Conservation (phyloP, 148 eudicot species). For the Dianthus caryophyllus region DNA sequence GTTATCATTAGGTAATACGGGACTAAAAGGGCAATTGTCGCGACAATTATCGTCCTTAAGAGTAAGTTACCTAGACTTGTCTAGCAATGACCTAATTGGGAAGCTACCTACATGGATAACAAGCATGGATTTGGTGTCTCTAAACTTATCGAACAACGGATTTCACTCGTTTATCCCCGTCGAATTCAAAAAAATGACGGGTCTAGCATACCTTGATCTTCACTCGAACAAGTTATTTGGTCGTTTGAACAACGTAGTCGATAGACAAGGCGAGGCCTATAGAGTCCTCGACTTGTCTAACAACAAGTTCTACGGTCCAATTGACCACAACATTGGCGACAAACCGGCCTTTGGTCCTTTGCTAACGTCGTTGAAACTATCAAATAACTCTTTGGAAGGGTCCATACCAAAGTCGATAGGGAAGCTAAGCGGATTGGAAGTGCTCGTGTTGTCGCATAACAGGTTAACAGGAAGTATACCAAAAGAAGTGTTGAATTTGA, state of each 20-base stretch:
- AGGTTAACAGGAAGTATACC: constrained; percentile 53
- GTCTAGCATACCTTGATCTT: constrained; percentile 49
- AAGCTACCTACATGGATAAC: constrained; percentile 61
- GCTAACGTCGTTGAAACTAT: constrained; percentile 36
- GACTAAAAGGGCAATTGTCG: constrained; percentile 51
- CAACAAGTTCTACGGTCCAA: constrained; percentile 47
- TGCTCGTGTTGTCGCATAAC: constrained; percentile 44
- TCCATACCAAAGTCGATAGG: constrained; percentile 52
- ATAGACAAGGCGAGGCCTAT: constrained; percentile 34
- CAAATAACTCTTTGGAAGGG: constrained; percentile 55
- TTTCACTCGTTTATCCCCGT: constrained; percentile 42
- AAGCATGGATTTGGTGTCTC: constrained; percentile 51
- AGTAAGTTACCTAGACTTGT: constrained; percentile 49
- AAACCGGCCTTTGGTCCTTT: constrained; percentile 28
- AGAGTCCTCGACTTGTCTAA: constrained; percentile 55
- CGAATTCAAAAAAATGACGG: constrained; percentile 40
- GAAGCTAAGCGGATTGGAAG: constrained; percentile 34
- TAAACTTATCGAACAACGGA: constrained; percentile 57
- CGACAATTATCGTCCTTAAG: constrained; percentile 38
- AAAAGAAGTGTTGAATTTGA: constrained; percentile 37
- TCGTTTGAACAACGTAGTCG: constrained; percentile 29
- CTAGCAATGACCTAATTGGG: constrained; percentile 51
- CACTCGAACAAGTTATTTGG: constrained; percentile 64
- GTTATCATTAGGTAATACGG: constrained; percentile 46
- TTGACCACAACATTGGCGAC: constrained; percentile 39